A percentile compares a stretch with the other conserved stretches of the same genome.
phyloP scores from a whole-genome alignment of 2,329 filamentous ascomycete species.

The Penicillium fuscoglaucum region DNA sequence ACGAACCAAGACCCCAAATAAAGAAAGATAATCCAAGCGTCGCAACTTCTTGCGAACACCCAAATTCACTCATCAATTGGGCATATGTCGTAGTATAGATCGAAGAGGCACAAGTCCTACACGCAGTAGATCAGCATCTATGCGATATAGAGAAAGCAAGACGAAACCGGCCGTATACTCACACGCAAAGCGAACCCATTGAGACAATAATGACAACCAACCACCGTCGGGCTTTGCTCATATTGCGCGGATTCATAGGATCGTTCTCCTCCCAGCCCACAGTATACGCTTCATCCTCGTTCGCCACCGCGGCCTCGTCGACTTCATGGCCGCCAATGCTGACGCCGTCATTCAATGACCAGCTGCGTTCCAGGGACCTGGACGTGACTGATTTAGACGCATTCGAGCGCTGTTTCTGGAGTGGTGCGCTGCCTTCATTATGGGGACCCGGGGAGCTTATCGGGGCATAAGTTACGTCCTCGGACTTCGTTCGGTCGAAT shows the following conservation, averaged over 20 bases:
- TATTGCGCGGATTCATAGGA: constrained; percentile 70
- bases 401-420: constrained; percentile 26
- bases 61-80: constrained; percentile 74
- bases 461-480: constrained; percentile 21
- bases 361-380: constrained; percentile 30
- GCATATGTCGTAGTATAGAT: constrained; percentile 82
- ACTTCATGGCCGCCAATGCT: constrained; percentile 27
- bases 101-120: constrained; percentile 78
- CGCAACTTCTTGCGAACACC: constrained; percentile 68
- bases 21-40: constrained; percentile 81
- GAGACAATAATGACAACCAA: constrained; percentile 73
- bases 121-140: background rate
- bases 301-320: constrained; percentile 24
- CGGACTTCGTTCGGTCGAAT: constrained; percentile 12
- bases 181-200: constrained; percentile 77
- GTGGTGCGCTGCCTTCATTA: constrained; percentile 13
- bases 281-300: constrained; percentile 54
- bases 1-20: constrained; percentile 69
- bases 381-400: constrained; percentile 22
- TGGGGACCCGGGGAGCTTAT: constrained; percentile 21
- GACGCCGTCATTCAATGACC: constrained; percentile 39
- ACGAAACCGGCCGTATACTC: constrained; percentile 45
- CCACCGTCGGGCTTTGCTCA: constrained; percentile 71
- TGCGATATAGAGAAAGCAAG: background rate
- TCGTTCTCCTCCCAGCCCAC: constrained; percentile 78